These are phyloP conservation scores for Aspergillus brunneoviolaceus DNA, from an alignment of 2,329 filamentous ascomycete genomes.

Conservation along the genomic window DNA sequence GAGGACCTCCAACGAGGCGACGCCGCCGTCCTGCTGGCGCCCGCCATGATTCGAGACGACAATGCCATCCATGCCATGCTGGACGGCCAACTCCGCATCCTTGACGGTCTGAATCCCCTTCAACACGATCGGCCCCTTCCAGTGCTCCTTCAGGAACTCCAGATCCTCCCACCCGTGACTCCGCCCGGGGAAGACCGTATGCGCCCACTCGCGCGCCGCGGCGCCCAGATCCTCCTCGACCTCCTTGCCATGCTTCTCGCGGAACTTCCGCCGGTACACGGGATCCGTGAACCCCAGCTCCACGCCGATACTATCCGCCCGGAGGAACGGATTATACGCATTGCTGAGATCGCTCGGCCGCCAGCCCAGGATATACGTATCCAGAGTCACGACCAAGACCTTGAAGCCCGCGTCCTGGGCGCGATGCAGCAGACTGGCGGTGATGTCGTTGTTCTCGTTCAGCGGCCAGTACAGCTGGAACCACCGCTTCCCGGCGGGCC, in stretches of 20 bases:
- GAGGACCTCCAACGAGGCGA: conserved; percentile 49
- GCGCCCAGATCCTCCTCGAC: conserved; percentile 47
- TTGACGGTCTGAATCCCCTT: conserved; percentile 55
- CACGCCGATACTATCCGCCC: conserved; percentile 48
- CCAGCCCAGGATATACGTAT: conserved; percentile 69
- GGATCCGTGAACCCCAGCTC: conserved; percentile 65
- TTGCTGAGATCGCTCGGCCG: conserved; percentile 64
- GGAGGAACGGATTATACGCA: conserved; percentile 46
- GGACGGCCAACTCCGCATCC: conserved; percentile 47
- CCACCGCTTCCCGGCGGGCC: conserved; percentile 57
- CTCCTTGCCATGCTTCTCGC: conserved; percentile 42
- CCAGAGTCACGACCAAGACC: conserved; percentile 68
- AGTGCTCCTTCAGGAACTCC: conserved; percentile 55
- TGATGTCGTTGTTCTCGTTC: conserved; percentile 59
- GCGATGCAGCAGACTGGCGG: conserved; percentile 59
- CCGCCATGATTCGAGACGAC: conserved; percentile 53
- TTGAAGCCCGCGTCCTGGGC: conserved; percentile 62
- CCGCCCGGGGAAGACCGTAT: conserved; percentile 53
- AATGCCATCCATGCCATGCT: conserved; percentile 48
- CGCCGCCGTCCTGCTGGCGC: conserved; percentile 48
- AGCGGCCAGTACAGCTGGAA: conserved; percentile 73
- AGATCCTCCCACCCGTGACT: conserved; percentile 62
- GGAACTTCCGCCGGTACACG: conserved; percentile 59
- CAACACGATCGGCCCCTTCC: conserved; percentile 62
- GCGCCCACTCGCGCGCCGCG: conserved; percentile 53